Percentiles rank a stretch among this genome's conserved stretches.
Evolutionary conservation across 768 basidiomycete genomes (phyloP).

Genomic region (Auricularia sp.): DNA sequence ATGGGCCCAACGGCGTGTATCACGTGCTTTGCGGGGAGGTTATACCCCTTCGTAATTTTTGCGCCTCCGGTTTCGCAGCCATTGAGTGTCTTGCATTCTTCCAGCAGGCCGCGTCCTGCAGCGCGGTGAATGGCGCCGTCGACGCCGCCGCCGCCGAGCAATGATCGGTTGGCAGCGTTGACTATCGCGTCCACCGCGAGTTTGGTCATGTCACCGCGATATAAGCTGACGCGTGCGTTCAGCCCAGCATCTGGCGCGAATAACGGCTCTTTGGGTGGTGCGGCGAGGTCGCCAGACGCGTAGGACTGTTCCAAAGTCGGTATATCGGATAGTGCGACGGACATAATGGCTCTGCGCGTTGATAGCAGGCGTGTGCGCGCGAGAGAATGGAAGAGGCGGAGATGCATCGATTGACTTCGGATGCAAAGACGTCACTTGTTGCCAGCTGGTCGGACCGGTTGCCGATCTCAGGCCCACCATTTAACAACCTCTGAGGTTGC

Average conservation of each 20-base stretch:
- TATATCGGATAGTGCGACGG: not conserved
- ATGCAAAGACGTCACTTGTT: too few relatives aligned
- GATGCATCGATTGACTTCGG: too few relatives aligned
- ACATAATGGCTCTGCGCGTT: not conserved
- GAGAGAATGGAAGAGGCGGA: too few relatives aligned
- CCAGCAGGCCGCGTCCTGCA: constrained; percentile 52
- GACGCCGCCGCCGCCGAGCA: constrained; percentile 55
- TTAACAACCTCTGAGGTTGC: too few relatives aligned
- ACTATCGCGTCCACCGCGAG: constrained; percentile 66
- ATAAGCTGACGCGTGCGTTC: not conserved
- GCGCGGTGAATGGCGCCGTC: constrained; percentile 76
- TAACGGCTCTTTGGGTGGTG: not conserved
- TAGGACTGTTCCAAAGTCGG: not conserved
- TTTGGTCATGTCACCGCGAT: constrained; percentile 41
- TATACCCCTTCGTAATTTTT: constrained; percentile 71
- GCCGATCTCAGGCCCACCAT: too few relatives aligned
- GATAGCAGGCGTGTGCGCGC: too few relatives aligned
- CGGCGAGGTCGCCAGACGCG: not conserved
- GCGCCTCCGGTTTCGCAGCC: constrained; percentile 65
- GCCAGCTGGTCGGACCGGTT: too few relatives aligned
- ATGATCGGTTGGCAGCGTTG: constrained; percentile 68
- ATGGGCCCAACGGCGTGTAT: constrained; percentile 80
- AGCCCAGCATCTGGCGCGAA: not conserved
- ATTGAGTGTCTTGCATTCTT: constrained; percentile 62
- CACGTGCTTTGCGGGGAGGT: constrained; percentile 63